Conservation (phyloP, 2,329 filamentous ascomycete genomes). For the Trichothecium sympodiale region DNA sequence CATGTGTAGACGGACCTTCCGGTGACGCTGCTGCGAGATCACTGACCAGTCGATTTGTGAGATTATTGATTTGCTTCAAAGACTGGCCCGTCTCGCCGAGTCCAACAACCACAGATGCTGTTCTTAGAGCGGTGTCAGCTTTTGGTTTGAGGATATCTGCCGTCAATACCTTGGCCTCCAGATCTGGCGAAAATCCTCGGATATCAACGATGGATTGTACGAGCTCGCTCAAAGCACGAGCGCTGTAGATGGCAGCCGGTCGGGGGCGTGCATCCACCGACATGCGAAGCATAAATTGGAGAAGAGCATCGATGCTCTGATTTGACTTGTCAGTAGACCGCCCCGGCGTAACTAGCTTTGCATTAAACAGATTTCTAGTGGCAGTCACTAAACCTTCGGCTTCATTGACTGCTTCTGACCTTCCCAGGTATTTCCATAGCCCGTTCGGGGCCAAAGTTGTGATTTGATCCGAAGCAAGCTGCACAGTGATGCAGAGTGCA, state of each 20-base stretch:
- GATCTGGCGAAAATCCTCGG: constrained; percentile 30
- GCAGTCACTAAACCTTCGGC: constrained; percentile 32
- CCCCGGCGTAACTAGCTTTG: constrained; percentile 17
- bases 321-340: constrained; percentile 16
- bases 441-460: constrained; percentile 30
- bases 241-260: constrained; percentile 34
- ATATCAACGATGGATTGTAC: constrained; percentile 33
- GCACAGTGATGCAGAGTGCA: constrained; percentile 36
- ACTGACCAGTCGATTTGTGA: constrained; percentile 50
- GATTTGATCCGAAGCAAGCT: constrained; percentile 44
- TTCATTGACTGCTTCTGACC: constrained; percentile 22
- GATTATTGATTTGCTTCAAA: constrained; percentile 37
- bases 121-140: constrained; percentile 33
- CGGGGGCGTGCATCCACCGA: constrained; percentile 28
- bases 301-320: constrained; percentile 27
- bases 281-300: constrained; percentile 16
- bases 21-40: constrained; percentile 42
- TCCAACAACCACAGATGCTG: constrained; percentile 38
- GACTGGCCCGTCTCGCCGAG: constrained; percentile 37
- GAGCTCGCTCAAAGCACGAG: constrained; percentile 39
- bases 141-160: constrained; percentile 35
- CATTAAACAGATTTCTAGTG: constrained; percentile 24
- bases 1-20: constrained; percentile 31
- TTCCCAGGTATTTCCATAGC: constrained; percentile 32
- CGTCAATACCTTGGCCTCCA: constrained; percentile 36